Base-by-base conservation (phyloP, 148 eudicot genomes). In the Linanthus parryae region DNA sequence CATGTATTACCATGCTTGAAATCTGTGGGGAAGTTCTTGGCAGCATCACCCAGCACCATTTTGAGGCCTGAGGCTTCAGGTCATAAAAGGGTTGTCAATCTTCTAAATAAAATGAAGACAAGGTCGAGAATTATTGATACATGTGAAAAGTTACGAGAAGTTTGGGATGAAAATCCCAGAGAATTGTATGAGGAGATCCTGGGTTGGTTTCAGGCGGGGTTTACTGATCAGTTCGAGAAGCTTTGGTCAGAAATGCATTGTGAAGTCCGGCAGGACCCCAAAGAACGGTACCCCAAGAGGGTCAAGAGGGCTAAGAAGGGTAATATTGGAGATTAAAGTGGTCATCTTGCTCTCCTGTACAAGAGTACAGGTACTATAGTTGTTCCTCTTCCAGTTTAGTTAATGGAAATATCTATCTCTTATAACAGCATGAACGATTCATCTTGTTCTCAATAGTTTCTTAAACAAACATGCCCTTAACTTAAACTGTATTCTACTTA, bases 1-100 rank as follows among this genome's bases (percentile, higher is more conserved):
- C 68, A 69, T 22, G 85, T 87, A 18, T 49, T 92, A 52, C 96
- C 91, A 7, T 87, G 94, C 71, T 64, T 92, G 29, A 75, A 73
- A 67, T 23, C 62, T n/a, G 76, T 44, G 11, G 58, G 69, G 59
- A 44, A 71, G 36, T 72, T 41, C 66, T 58, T 87, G 81, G 74
- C 76, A 23, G 84, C 68, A 17, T 55, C 68, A 19, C 94, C 96
- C 7, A 62, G 68, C 44, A 73, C 59, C 66, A 65, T 87, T 57
- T 64, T 92, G 73, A 84, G 69, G 71, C 83, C 80, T 10, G 99
- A 82, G 63, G 73, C 81, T 25, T 59, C 61, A 34, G 81, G 81
- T 27, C 73, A 73, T 20, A 82, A 73, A 62, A 81, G 96, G 17
- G 86, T 84, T n/a, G 79, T 76, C 3, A 82, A 79, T 68, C 80